Percentiles rank a stretch among this genome's conserved stretches.
These are phyloP conservation scores for Glomus cerebriforme DNA, from an alignment of 192 early-diverging fungal species.

Conservation along the genomic window DNA sequence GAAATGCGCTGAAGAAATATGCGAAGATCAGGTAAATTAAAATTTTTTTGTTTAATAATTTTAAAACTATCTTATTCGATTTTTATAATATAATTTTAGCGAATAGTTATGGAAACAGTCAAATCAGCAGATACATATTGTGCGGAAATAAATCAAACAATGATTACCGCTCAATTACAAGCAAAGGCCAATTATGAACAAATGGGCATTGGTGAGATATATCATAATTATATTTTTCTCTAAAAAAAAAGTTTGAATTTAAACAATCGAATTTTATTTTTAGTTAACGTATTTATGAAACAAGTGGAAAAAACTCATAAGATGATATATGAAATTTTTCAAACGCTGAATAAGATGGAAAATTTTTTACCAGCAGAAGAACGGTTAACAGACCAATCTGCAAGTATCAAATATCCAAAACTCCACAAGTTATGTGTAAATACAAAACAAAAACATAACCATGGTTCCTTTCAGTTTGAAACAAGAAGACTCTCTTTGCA, in stretches of 20 bases:
- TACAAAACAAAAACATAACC: constrained; percentile 9
- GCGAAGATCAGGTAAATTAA: constrained; percentile 31
- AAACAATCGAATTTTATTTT: background rate
- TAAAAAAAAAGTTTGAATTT: background rate
- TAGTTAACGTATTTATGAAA: constrained; percentile 29
- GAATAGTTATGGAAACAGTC: constrained; percentile 27
- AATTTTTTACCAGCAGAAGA: constrained; percentile 8
- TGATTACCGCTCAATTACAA: constrained; percentile 23
- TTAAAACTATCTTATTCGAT: background rate
- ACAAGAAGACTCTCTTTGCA: constrained; percentile 14
- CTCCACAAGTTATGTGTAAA: constrained; percentile 23
- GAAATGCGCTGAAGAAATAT: constrained; percentile 29
- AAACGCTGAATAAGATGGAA: constrained; percentile 26
- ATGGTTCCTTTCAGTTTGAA: constrained; percentile 3
- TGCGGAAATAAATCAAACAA: constrained; percentile 21
- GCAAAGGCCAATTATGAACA: constrained; percentile 24
- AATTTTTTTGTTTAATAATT: background rate
- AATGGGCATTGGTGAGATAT: constrained; percentile 21
- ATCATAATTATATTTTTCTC: background rate
- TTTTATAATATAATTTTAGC: constrained; percentile 11
- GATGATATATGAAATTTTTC: constrained; percentile 22
- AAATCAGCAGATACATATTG: constrained; percentile 30
- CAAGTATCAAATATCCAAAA: constrained; percentile 2
- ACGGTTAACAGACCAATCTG: background rate
- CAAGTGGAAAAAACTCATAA: constrained; percentile 31